Evolutionary conservation across 495 filamentous ascomycete genomes (phyloP).

Genomic region (Tuber calosporum): DNA sequence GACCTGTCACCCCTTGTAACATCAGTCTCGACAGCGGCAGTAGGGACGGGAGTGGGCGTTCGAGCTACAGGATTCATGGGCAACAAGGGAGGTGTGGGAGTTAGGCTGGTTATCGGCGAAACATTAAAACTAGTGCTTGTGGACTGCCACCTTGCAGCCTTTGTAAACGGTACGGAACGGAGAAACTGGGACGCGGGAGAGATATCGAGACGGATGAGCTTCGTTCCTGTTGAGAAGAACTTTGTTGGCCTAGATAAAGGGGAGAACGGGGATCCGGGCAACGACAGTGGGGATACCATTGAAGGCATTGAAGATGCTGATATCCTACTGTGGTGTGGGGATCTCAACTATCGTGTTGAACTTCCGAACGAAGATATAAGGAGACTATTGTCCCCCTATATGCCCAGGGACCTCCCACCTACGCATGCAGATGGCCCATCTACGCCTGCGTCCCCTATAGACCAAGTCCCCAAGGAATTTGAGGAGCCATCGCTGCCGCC

Average conservation of each 20-base stretch:
- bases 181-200: constrained; percentile 86
- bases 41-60: constrained; percentile 65
- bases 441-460: constrained; percentile 15
- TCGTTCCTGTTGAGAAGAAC: constrained; percentile 59
- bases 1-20: constrained; percentile 61
- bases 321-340: constrained; percentile 92
- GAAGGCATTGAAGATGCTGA: constrained; percentile 85
- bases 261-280: constrained; percentile 33
- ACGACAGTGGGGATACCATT: not conserved
- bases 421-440: constrained; percentile 29
- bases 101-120: constrained; percentile 79
- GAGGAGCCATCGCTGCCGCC: constrained; percentile 17
- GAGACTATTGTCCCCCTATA: constrained; percentile 53
- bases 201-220: constrained; percentile 63
- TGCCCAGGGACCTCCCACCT: constrained; percentile 39
- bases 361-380: constrained; percentile 87
- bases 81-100: constrained; percentile 85
- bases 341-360: constrained; percentile 90
- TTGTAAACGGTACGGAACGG: constrained; percentile 69
- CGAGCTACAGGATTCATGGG: constrained; percentile 72
- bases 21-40: constrained; percentile 65
- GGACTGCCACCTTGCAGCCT: constrained; percentile 84
- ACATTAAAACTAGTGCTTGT: constrained; percentile 81
- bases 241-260: constrained; percentile 50
- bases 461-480: constrained; percentile 10